A percentile compares a stretch with the other conserved stretches of the same genome.
Evolutionary conservation across 208 protist genomes (phyloP).

Genomic region (Trypanosoma caninum): DNA sequence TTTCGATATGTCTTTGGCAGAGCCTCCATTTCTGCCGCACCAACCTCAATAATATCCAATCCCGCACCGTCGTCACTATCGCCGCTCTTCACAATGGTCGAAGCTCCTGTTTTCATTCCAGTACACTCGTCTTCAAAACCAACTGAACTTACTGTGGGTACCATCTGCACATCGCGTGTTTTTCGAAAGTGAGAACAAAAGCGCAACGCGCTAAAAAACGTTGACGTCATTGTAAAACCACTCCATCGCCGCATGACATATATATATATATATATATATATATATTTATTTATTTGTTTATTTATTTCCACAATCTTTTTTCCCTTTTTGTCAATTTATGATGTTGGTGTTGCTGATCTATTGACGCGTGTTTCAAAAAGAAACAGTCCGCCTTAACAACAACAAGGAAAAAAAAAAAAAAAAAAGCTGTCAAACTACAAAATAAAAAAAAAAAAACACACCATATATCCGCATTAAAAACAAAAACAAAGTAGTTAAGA

Average conservation of each 20-base stretch:
- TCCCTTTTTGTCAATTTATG: neutral
- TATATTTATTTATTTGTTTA: neutral
- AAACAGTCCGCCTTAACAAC: neutral
- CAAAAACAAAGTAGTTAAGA: neutral
- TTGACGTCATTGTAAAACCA: neutral
- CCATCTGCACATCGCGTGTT: constrained; percentile 16
- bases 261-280: neutral
- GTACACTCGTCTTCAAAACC: neutral
- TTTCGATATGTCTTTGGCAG: constrained; percentile 10
- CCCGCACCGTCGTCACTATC: neutral
- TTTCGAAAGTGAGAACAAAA: neutral
- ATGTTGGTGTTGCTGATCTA: neutral
- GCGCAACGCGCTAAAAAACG: neutral
- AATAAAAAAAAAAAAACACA: neutral
- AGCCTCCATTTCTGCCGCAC: constrained; percentile 1
- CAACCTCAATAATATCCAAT: constrained; percentile 13
- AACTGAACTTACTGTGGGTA: neutral
- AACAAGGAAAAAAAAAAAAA: constrained; percentile 8
- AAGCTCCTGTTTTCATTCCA: too few relatives aligned
- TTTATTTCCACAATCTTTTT: neutral
- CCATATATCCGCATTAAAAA: neutral
- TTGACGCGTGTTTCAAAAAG: neutral
- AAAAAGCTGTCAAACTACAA: constrained; percentile 18
- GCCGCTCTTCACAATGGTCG: too few relatives aligned
- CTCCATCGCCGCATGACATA: constrained; percentile 3